Base-by-base conservation (phyloP, 2,329 filamentous ascomycete genomes). In the Botryosphaeria dothidea region DNA sequence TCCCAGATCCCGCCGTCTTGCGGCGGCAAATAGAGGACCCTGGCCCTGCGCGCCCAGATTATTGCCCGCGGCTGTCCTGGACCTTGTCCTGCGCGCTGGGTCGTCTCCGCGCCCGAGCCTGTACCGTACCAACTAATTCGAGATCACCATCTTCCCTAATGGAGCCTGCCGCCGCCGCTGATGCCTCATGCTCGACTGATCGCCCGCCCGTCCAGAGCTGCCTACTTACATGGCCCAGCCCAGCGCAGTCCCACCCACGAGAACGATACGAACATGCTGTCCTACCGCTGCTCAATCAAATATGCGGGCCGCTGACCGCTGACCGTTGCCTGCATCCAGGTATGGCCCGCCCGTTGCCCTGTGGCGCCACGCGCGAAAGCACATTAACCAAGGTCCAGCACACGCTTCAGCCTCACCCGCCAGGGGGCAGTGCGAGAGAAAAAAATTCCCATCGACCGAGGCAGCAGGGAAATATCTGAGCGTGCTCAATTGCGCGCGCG, bases 141-240 rank as follows among this genome's bases (percentile, higher is more conserved):
- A 58, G 54, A 58, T 58, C 54, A 58, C 58, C 58, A 49, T 62
- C 48, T 62, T 62, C 15, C 58, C 58, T 38, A 51, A 62, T 62
- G 60, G 60, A 62, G 60, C 60, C 60, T 41, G 46, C 60, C 60
- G 60, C 60, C 60, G 60, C 60, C 60, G 58, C 58, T 62, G 58
- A 62, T 49, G 46, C 58, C 46, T 49, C 58, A 41, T 41, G 54
- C 54, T 58, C 36, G 54, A 58, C 36, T 45, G 54, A 58, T 58
- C 54, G 54, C 54, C 54, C 19, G 54, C 54, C 36, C 46, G 21
- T 54, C 38, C 25, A 31, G 36, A 3, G 19, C 13, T 17, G 52
- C 52, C 52, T n/a, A 29, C 36, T n/a, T 45, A 27, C 25, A 58
- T 43, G 19, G 38, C 36, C 34, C 25, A n/a, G 5, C 34, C 29